Evolutionary conservation across 2,329 filamentous ascomycete species (phyloP), one percentile per base, ranked within the genome.

Genomic region (Elsinoe arachidis): DNA sequence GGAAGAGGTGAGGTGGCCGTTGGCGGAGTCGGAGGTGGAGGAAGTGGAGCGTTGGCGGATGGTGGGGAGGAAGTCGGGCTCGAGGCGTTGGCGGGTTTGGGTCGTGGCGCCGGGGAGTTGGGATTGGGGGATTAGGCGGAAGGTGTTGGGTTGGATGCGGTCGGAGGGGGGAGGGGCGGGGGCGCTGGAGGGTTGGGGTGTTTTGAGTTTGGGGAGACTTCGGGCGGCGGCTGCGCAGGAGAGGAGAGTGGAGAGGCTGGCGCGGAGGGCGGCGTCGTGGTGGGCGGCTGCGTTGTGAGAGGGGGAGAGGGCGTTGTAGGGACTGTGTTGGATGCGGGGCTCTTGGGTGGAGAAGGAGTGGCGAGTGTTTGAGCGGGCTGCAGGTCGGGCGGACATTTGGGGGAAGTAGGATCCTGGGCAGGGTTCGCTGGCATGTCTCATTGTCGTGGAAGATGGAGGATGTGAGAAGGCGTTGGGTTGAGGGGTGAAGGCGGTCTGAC

Each of bases 391-490:
- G 26, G 70, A 60, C 30, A 68, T 58, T n/a, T 47, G 43, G 56
- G 74, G 70, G 44, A 76, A 74, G 66, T 76, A 75, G 12, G 73
- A 74, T 64, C 67, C 70, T 65, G 63, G 72, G 60, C 59, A 80
- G n/a, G 75, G 67, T 63, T 73, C 57, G 75, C 77, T 68, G 57
- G 79, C 77, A 33, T 76, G 74, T 54, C 77, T 77, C 59, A 65
- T 64, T 11, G 67, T 61, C 75, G 74, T 58, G 74, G 78, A 78
- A 12, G 77, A 76, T 1, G 87, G 86, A 2, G 90, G 90, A 66
- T 96, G 90, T 0, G 90, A 88, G 70, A 96, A 96, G 37, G 87
- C 90, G 66, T 96, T 96, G 5, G 91, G 91, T 66, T 95, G 90
- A 9, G 92, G 92, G 19, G 85, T 86, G 69, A 96, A 96, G 41